phyloP scores from a whole-genome alignment of 1,284 basidiomycete genomes.

The Pyrrhoderma lamaoense region DNA sequence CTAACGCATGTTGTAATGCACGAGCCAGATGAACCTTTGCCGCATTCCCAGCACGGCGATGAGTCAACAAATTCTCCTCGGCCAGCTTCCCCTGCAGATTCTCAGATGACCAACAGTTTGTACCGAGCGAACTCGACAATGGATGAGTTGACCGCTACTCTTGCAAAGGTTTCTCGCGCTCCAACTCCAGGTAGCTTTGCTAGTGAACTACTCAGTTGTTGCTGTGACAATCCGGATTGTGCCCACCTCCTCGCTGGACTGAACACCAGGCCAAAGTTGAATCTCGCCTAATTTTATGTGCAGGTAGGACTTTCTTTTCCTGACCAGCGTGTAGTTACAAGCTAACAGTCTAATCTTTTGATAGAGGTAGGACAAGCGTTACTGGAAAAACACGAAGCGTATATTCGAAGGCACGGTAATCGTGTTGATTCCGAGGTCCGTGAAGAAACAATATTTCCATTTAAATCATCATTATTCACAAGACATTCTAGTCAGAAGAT shows the following conservation, averaged over 20 bases:
- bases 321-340: constrained; percentile 40
- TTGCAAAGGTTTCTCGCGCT: constrained; percentile 62
- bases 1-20: no score
- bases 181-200: constrained; percentile 53
- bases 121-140: constrained; percentile 44
- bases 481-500: constrained; percentile 5
- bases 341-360: constrained; percentile 38
- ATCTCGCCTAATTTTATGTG: constrained; percentile 71
- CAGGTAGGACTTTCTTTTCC: constrained; percentile 47
- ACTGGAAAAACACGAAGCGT: constrained; percentile 80
- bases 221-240: constrained; percentile 60
- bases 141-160: constrained; percentile 66
- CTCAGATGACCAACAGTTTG: constrained; percentile 48
- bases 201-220: constrained; percentile 44
- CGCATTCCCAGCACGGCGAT: no score
- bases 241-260: constrained; percentile 57
- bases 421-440: constrained; percentile 30
- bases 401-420: constrained; percentile 62
- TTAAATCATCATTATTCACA: neutral
- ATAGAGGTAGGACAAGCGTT: constrained; percentile 89
- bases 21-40: no score
- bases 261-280: constrained; percentile 63
- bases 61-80: no score
- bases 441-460: neutral
- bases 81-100: constrained; percentile 31